phyloP scores from a whole-genome alignment of 345 rosid species.

The Mangifera indica region DNA sequence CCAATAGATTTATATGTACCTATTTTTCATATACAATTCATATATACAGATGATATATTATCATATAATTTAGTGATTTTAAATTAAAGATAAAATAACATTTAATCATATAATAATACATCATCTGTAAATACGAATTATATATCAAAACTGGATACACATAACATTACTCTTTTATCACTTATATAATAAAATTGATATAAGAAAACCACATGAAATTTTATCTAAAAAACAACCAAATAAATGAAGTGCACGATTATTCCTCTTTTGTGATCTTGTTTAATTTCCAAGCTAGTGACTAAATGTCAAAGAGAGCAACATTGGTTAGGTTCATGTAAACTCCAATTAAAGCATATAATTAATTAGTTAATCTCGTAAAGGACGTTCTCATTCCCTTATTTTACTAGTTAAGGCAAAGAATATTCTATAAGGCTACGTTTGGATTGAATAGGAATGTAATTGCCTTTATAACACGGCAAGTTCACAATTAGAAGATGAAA shows the following conservation, averaged over 20 bases:
- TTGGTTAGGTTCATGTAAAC: not conserved
- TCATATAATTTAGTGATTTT: too few relatives aligned
- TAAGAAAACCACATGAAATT: too few relatives aligned
- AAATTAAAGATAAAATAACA: too few relatives aligned
- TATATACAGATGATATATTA: too few relatives aligned
- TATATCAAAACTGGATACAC: too few relatives aligned
- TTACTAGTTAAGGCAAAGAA: conserved; percentile 24
- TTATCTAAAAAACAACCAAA: too few relatives aligned
- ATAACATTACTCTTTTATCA: too few relatives aligned
- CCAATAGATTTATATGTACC: too few relatives aligned
- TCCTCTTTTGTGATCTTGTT: not conserved
- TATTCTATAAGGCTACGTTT: conserved; percentile 18
- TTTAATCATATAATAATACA: too few relatives aligned
- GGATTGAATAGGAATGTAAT: not conserved
- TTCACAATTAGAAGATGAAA: not conserved
- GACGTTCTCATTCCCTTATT: conserved; percentile 20
- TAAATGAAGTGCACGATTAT: not conserved
- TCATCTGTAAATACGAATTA: too few relatives aligned
- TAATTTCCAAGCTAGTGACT: not conserved
- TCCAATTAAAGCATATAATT: not conserved
- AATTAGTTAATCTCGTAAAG: not conserved
- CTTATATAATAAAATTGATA: not conserved
- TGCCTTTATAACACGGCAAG: conserved; percentile 11
- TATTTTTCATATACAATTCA: too few relatives aligned
- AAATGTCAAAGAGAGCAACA: not conserved